Evolutionary conservation across 1,284 basidiomycete species (phyloP).

Genomic region (Sphagnurus paluster): DNA sequence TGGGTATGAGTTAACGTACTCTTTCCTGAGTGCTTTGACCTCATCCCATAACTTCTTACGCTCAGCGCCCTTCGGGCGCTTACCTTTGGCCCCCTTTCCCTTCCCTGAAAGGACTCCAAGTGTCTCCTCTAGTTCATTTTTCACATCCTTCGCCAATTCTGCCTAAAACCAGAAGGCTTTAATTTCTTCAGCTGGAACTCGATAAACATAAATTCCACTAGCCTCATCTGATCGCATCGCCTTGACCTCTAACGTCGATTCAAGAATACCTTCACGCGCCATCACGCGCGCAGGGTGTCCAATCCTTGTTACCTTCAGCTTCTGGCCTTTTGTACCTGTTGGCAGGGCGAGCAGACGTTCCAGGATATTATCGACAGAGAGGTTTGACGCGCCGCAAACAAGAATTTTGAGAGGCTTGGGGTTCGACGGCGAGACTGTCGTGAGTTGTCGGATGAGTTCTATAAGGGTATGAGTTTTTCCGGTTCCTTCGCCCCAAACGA

Average conservation of each 20-base stretch:
- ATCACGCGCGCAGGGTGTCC: slow-evolving; percentile 95
- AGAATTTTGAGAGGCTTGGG: slow-evolving; percentile 61
- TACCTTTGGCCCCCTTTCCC: slow-evolving; percentile 76
- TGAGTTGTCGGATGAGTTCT: slow-evolving; percentile 86
- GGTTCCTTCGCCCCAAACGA: slow-evolving; percentile 52
- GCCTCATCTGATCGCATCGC: slow-evolving; percentile 78
- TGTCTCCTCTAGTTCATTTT: slow-evolving; percentile 75
- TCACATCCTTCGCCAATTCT: slow-evolving; percentile 81
- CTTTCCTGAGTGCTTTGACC: slow-evolving; percentile 86
- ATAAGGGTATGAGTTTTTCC: slow-evolving; percentile 93
- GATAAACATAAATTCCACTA: slow-evolving; percentile 20
- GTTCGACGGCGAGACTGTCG: slow-evolving; percentile 47
- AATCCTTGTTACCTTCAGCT: slow-evolving; percentile 72
- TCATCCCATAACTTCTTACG: slow-evolving; percentile 91
- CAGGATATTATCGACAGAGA: slow-evolving; percentile 90
- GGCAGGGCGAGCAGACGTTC: slow-evolving; percentile 75
- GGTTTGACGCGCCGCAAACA: slow-evolving; percentile 89
- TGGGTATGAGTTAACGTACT: no score
- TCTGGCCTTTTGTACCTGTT: slow-evolving; percentile 38
- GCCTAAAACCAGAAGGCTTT: slow-evolving; percentile 44
- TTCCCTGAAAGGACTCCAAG: slow-evolving; percentile 72
- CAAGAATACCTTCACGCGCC: slow-evolving; percentile 64
- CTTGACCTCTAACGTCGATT: slow-evolving; percentile 87
- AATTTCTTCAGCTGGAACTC: not conserved
- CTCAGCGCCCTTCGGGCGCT: slow-evolving; percentile 71